These are phyloP conservation scores for Shiraia bambusicola DNA, from an alignment of 2,329 filamentous ascomycete genomes.

Conservation along the genomic window DNA sequence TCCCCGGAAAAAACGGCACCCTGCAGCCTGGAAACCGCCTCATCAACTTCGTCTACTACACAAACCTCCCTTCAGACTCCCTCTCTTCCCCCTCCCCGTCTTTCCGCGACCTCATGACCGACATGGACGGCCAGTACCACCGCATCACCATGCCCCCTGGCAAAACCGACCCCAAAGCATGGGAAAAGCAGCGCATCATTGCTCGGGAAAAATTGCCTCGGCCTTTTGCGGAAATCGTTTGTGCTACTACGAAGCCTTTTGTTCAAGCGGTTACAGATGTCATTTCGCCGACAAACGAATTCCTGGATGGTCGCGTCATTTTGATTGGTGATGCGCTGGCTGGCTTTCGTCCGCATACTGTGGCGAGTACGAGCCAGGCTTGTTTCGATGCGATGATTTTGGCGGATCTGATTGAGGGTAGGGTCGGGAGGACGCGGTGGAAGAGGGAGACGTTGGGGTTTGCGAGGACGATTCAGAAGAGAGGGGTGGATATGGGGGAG, in stretches of 20 bases:
- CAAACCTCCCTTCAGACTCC: constrained; percentile 37
- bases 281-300: constrained; percentile 41
- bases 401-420: constrained; percentile 44
- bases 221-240: constrained; percentile 48
- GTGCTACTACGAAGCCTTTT: constrained; percentile 47
- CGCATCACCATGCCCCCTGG: constrained; percentile 49
- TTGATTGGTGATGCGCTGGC: constrained; percentile 52
- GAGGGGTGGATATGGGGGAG: constrained; percentile 45
- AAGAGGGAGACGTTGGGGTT: constrained; percentile 40
- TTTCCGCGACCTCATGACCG: constrained; percentile 49
- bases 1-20: constrained; percentile 48
- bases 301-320: constrained; percentile 46
- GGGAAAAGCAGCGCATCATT: constrained; percentile 41
- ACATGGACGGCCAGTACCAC: constrained; percentile 44
- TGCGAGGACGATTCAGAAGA: constrained; percentile 41
- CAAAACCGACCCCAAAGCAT: constrained; percentile 42
- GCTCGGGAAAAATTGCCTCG: constrained; percentile 40
- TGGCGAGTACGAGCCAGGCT: constrained; percentile 51
- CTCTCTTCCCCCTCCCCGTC: constrained; percentile 41
- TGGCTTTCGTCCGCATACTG: constrained; percentile 51
- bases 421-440: constrained; percentile 41
- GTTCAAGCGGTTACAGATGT: constrained; percentile 51
- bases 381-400: constrained; percentile 49
- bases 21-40: constrained; percentile 45
- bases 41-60: constrained; percentile 54